Percentiles rank a stretch among this genome's conserved stretches.
Conservation (phyloP, 192 early-diverging fungal species). For the Funneliformis mosseae region DNA sequence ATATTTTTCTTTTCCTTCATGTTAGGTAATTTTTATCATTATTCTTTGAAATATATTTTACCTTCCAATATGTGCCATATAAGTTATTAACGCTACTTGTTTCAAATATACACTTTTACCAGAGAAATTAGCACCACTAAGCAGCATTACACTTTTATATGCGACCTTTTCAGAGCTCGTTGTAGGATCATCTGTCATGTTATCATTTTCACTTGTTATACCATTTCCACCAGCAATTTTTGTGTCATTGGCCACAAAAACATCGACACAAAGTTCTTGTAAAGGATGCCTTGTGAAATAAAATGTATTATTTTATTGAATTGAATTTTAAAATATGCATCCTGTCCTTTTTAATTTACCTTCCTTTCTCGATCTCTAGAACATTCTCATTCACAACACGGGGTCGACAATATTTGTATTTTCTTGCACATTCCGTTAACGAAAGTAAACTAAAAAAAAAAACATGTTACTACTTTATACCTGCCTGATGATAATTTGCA, state of each 20-base stretch:
- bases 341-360: slow-evolving; percentile 49
- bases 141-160: slow-evolving; percentile 55
- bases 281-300: slow-evolving; percentile 62
- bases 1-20: neutral
- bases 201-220: slow-evolving; percentile 11
- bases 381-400: slow-evolving; percentile 57
- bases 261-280: slow-evolving; percentile 56
- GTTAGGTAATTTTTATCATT: neutral
- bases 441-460: slow-evolving; percentile 56
- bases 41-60: neutral
- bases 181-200: neutral
- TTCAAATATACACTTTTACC: slow-evolving; percentile 80
- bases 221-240: slow-evolving; percentile 46
- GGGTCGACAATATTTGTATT: slow-evolving; percentile 60
- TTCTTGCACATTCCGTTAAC: slow-evolving; percentile 58
- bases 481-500: neutral
- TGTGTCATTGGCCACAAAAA: slow-evolving; percentile 77
- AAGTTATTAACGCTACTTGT: slow-evolving; percentile 79
- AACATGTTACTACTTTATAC: too few species aligned
- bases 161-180: neutral
- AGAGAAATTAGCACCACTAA: slow-evolving; percentile 85
- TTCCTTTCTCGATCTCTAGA: slow-evolving; percentile 62
- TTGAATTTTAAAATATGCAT: slow-evolving; percentile 36
- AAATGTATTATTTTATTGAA: slow-evolving; percentile 39
- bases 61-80: slow-evolving; percentile 89